phyloP scores from a whole-genome alignment of 331 rosid genomes.

The Ulmus americana region DNA sequence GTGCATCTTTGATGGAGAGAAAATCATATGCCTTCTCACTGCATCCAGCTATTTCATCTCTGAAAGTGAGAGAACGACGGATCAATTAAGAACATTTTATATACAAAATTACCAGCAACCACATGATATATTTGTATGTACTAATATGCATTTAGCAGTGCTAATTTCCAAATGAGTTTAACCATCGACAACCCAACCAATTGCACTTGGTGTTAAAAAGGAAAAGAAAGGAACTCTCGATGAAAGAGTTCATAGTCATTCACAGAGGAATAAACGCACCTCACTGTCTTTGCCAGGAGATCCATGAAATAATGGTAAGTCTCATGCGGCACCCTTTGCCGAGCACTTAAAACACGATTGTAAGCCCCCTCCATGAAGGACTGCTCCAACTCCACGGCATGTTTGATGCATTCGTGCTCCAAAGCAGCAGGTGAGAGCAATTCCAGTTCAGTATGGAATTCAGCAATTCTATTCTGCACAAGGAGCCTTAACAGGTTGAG shows the following conservation, averaged over 20 bases:
- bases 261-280: conserved; percentile 39
- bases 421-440: conserved; percentile 78
- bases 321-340: conserved; percentile 85
- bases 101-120: neutral
- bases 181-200: neutral
- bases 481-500: conserved; percentile 94
- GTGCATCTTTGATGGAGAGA: conserved; percentile 77
- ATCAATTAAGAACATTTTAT: conserved; percentile 14
- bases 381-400: conserved; percentile 97
- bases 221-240: neutral
- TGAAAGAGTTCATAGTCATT: conserved; percentile 9
- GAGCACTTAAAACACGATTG: conserved; percentile 89
- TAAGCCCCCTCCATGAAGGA: conserved; percentile 99
- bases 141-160: neutral
- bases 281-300: conserved; percentile 92
- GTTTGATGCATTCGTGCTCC: conserved; percentile 86
- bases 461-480: conserved; percentile 95
- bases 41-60: conserved; percentile 98
- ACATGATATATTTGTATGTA: neutral
- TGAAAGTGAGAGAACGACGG: conserved; percentile 29
- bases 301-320: conserved; percentile 90
- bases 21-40: conserved; percentile 93
- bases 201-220: neutral
- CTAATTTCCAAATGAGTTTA: neutral
- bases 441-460: conserved; percentile 94